Evolutionary conservation across 2,329 filamentous ascomycete species (phyloP).

Genomic region (Aspergillus awamori): DNA sequence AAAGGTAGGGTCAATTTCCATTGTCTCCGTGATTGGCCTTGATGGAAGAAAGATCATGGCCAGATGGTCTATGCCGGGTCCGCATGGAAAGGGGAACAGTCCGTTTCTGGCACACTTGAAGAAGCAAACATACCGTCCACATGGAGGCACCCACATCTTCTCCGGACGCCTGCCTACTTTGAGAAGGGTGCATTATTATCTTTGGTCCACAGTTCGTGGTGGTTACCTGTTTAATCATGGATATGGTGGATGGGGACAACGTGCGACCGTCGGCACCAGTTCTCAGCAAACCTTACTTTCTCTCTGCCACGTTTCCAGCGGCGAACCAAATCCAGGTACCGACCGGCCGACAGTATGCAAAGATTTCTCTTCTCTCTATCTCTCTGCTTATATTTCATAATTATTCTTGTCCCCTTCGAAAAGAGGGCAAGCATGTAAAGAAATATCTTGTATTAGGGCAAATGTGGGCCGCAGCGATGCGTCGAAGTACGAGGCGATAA

Average conservation of each 20-base stretch:
- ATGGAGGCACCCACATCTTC: not conserved
- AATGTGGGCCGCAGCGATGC: slow-evolving; percentile 2
- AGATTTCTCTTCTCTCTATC: not conserved
- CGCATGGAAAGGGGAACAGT: not conserved
- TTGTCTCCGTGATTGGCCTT: not conserved
- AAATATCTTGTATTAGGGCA: not conserved
- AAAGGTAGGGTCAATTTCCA: slow-evolving; percentile 1
- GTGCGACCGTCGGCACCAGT: slow-evolving; percentile 4
- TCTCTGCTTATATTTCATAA: not conserved
- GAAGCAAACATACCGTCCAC: not conserved
- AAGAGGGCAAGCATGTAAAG: not conserved
- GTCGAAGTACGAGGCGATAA: not conserved
- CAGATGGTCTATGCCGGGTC: not conserved
- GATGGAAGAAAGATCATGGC: not conserved
- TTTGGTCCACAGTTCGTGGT: not conserved
- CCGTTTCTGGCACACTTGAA: not conserved
- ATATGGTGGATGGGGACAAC: not conserved
- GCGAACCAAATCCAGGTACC: not conserved
- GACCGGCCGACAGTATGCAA: not conserved
- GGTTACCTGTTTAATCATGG: not conserved
- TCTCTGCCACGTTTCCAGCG: not conserved
- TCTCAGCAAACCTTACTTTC: not conserved
- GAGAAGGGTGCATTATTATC: not conserved
- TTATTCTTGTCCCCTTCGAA: not conserved
- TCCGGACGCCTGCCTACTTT: not conserved